These are phyloP conservation scores for Pichia sp. DNA, from an alignment of 1,139 yeast genomes.

Conservation along the genomic window DNA sequence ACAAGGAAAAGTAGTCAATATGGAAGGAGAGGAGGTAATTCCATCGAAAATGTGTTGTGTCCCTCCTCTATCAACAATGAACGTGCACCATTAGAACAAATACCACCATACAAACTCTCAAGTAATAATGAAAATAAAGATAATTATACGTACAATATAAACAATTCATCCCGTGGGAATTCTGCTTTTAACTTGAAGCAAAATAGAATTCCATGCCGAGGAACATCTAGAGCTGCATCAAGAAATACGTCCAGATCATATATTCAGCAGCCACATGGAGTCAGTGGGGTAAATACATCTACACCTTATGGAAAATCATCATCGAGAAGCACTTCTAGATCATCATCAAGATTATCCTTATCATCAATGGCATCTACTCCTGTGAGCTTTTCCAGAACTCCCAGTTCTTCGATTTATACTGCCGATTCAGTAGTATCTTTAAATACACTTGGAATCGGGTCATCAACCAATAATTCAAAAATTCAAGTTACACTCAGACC, in stretches of 20 bases:
- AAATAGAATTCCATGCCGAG: slow-evolving; percentile 2
- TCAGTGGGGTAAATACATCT: background rate
- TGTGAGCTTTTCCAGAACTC: slow-evolving; percentile 3
- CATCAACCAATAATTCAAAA: slow-evolving; percentile 33
- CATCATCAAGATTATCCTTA: slow-evolving; percentile 20
- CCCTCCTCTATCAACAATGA: background rate
- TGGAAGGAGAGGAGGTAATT: background rate
- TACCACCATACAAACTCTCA: slow-evolving; percentile 2
- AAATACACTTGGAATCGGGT: background rate
- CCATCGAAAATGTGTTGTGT: no score
- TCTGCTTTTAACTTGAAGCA: background rate
- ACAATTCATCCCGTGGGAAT: background rate
- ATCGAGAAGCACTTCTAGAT: slow-evolving; percentile 15
- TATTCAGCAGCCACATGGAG: slow-evolving; percentile 7
- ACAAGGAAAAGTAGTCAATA: slow-evolving; percentile 4
- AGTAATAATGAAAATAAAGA: background rate
- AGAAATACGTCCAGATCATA: background rate
- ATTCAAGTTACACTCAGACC: slow-evolving; percentile 51
- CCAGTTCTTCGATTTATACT: slow-evolving; percentile 3
- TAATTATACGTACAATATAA: background rate
- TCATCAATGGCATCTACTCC: slow-evolving; percentile 8
- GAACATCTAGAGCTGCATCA: slow-evolving; percentile 8
- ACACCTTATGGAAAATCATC: slow-evolving; percentile 6
- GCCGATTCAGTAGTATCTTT: slow-evolving; percentile 17
- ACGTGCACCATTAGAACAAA: slow-evolving; percentile 16